Evolutionary conservation across 202 grass and related monocot genomes (phyloP).

Genomic region (Saccharum hybrid): DNA sequence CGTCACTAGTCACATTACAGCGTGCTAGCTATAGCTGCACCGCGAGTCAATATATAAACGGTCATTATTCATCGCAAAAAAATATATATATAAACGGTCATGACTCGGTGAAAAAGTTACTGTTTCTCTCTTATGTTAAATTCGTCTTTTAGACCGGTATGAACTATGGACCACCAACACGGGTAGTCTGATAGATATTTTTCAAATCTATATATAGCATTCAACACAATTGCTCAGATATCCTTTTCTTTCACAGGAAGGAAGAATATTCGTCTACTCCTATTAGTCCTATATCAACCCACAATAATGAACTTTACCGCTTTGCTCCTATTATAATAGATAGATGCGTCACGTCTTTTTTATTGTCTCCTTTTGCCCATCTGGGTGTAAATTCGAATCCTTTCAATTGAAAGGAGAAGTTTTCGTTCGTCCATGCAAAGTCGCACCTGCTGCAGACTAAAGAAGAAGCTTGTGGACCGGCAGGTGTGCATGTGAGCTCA

Average conservation of each 20-base stretch:
- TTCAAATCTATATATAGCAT: neutral
- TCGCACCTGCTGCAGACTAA: neutral
- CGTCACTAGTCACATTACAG: too few relatives aligned
- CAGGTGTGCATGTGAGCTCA: too few relatives aligned
- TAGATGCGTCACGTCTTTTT: conserved; percentile 3
- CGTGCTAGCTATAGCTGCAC: too few relatives aligned
- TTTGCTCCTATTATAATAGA: too few relatives aligned
- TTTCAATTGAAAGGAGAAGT: neutral
- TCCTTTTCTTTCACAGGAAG: conserved; percentile 43
- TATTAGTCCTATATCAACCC: neutral
- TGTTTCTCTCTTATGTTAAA: neutral
- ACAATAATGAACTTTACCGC: neutral
- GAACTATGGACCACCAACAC: too few relatives aligned
- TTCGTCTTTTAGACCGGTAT: neutral
- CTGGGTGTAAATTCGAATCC: too few relatives aligned
- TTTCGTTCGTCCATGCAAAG: conserved; percentile 17
- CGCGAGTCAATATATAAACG: too few relatives aligned
- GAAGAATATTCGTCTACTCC: neutral
- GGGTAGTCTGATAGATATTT: neutral
- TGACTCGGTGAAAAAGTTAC: too few relatives aligned
- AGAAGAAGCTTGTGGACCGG: neutral
- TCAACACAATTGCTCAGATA: neutral
- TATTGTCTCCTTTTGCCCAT: neutral
- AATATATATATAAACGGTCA: too few relatives aligned
- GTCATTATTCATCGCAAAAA: too few relatives aligned